A percentile compares a stretch with the other conserved stretches of the same genome.
Evolutionary conservation across 106 monocot genomes (phyloP).

Genomic region (Dendrobium nobile): DNA sequence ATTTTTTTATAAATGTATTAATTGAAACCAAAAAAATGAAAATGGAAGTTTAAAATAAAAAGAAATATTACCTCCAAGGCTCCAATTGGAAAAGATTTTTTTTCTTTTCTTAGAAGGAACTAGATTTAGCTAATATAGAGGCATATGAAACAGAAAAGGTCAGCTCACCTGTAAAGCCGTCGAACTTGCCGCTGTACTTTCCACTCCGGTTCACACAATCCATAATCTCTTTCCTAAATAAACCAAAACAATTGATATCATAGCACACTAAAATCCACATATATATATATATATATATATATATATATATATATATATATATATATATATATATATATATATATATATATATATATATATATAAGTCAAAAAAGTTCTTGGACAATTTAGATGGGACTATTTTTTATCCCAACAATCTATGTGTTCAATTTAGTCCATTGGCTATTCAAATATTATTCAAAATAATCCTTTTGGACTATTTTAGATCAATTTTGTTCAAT

Average conservation of each 20-base stretch:
- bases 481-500: too few relatives aligned
- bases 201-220: slow-evolving; percentile 65
- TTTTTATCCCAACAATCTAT: too few relatives aligned
- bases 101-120: background rate
- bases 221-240: slow-evolving; percentile 78
- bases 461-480: too few relatives aligned
- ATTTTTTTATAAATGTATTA: too few relatives aligned
- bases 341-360: background rate
- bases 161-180: slow-evolving; percentile 59
- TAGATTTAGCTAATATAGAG: background rate
- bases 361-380: too few relatives aligned
- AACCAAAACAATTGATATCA: background rate
- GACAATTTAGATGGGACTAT: too few relatives aligned
- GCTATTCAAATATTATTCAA: too few relatives aligned
- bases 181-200: slow-evolving; percentile 58
- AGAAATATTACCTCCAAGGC: too few relatives aligned
- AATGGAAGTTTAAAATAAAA: background rate
- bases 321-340: background rate
- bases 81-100: background rate
- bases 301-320: background rate
- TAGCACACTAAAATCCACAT: background rate
- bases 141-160: background rate
- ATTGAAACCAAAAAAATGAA: background rate
- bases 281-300: background rate
- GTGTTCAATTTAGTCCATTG: too few relatives aligned